Evolutionary conservation across 2,329 filamentous ascomycete species (phyloP), one percentile per base, ranked within the genome.

Genomic region (Rutstroemia sp.): DNA sequence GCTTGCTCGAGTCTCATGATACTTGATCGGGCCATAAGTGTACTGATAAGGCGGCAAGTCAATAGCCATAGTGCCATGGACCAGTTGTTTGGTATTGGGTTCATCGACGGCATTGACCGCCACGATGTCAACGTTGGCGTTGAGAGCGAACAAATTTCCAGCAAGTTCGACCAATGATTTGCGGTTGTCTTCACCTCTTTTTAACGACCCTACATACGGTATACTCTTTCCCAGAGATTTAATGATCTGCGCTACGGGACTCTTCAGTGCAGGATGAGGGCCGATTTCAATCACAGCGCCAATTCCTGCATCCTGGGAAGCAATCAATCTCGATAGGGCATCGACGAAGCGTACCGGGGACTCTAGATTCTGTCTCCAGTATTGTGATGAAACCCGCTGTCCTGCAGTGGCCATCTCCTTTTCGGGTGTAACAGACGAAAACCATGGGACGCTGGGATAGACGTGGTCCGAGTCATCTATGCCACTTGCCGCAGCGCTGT

Each of bases 1-100:
- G 18, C 75, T 75, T 3, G 76, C 64, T 44, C 77, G 74, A 1
- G 76, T 76, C 58, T 81, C 78, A 57, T 76, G 71, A 77, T 78
- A 81, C 62, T 79, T 78, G 0, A 61, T 57, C 30, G 71, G 71
- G 1, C 71, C 70, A 60, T 79, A 76, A 44, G 78, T 73, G 73
- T 77, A 79, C 0, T 73, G 70, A 54, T 79, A 80, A 0, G 63
- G 54, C 0, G 77, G 77, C 1, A 74, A 54, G 37, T 58, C 51
- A 23, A 23, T 4, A 23, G 21, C 21, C 21, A 4, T 23, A 23
- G 21, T 23, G 21, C 21, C 21, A 10, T 44, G 23, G 8, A 55
- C 4, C 10, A 23, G 50, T 16, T 18, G 19, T n/a, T 52, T 19
- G 19, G 16, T 42, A 18, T 21, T 12, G 21, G 21, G 21, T 23